Percentiles rank a stretch among this genome's conserved stretches.
Conservation (phyloP, 805 yeast species). For the Scheffersomyces stipitis region DNA sequence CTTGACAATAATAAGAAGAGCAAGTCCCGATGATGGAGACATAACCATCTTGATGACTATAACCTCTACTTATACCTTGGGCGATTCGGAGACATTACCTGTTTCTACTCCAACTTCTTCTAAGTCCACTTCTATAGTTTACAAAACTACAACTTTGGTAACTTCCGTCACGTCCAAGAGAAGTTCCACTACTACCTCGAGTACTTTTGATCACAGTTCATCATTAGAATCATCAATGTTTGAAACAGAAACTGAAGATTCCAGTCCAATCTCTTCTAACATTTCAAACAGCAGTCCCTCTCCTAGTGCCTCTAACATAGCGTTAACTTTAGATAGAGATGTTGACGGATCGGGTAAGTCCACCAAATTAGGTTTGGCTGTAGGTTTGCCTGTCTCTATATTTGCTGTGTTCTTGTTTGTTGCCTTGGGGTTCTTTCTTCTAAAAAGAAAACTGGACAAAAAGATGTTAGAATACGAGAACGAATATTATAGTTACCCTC, state of each 20-base stretch:
- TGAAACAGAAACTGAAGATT: background rate
- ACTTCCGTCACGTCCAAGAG: background rate
- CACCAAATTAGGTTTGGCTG: conserved; percentile 19
- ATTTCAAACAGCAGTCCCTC: background rate
- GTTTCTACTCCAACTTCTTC: background rate
- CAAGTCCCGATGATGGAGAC: conserved; percentile 1
- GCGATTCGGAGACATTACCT: background rate
- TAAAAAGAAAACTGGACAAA: conserved; percentile 10
- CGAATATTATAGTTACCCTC: too few relatives aligned
- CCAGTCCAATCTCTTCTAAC: background rate
- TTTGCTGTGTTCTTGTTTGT: conserved; percentile 12
- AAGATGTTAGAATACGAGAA: too few relatives aligned
- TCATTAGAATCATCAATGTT: background rate
- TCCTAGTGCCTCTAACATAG: background rate
- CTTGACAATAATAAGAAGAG: background rate
- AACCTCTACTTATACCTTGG: conserved; percentile 10
- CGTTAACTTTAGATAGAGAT: background rate
- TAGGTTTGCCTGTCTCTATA: conserved; percentile 23
- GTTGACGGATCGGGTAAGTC: conserved; percentile 3
- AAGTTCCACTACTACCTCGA: background rate
- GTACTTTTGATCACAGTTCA: background rate
- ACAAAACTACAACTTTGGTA: background rate
- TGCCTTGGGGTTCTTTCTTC: conserved; percentile 7
- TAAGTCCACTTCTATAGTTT: background rate
- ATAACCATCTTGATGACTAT: conserved; percentile 9